Evolutionary conservation across 2,329 filamentous ascomycete species (phyloP).

Genomic region (Penicillium occitanis): DNA sequence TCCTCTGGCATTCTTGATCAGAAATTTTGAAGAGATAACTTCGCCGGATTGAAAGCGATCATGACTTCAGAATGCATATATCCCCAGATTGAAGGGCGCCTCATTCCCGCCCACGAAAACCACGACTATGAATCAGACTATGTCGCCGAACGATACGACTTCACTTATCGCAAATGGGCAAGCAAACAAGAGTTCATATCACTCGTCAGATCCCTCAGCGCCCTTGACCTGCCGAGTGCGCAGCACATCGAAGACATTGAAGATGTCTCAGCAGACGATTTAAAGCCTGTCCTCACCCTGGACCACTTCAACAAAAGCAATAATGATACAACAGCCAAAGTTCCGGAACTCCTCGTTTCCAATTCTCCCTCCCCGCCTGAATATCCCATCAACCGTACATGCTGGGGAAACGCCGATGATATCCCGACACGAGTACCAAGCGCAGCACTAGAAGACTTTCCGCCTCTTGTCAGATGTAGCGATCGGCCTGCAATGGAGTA

Average conservation of each 20-base stretch:
- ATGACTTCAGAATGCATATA: slow-evolving; percentile 2
- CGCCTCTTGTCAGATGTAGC: slow-evolving; percentile 17
- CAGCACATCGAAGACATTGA: slow-evolving; percentile 16
- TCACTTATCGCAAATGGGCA: not conserved
- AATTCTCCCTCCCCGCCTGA: slow-evolving; percentile 6
- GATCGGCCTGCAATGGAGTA: slow-evolving; percentile 16
- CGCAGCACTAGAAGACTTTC: slow-evolving; percentile 11
- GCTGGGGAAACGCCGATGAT: slow-evolving; percentile 17
- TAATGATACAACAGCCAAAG: not conserved
- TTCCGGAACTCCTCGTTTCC: slow-evolving; percentile 9
- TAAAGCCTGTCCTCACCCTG: not conserved
- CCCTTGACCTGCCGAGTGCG: slow-evolving; percentile 1
- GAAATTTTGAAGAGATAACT: too few species aligned
- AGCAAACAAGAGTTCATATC: not conserved
- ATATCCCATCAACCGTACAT: not conserved
- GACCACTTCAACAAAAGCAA: not conserved
- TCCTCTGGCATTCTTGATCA: not conserved
- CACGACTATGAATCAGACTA: not conserved
- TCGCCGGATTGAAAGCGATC: not conserved
- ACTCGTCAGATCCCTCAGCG: not conserved
- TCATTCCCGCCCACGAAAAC: not conserved
- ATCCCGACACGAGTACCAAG: slow-evolving; percentile 15
- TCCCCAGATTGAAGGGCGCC: not conserved
- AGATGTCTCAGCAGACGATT: not conserved
- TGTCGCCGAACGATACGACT: not conserved